Percentiles rank a stretch among this genome's conserved stretches.
These are phyloP conservation scores for Phytophthora cryptogea DNA, from an alignment of 352 stramenopile genomes.

Conservation along the genomic window DNA sequence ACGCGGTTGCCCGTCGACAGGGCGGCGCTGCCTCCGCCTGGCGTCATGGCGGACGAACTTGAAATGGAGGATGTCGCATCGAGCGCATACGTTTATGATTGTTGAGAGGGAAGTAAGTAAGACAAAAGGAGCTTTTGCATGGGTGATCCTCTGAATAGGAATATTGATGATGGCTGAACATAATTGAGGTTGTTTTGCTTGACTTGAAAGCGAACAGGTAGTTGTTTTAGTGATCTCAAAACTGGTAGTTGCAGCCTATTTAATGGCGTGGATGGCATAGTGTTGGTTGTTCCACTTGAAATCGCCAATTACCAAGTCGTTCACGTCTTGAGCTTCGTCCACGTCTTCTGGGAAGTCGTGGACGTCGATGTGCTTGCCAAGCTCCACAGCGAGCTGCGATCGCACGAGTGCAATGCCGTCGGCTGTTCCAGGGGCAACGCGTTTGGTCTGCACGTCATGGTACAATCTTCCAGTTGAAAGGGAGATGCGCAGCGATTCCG, in stretches of 20 bases:
- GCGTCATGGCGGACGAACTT: conserved; percentile 12
- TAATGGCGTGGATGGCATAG: conserved; percentile 52
- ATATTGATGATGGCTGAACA: not conserved
- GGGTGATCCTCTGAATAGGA: not conserved
- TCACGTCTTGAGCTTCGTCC: conserved; percentile 8
- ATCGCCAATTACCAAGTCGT: conserved; percentile 39
- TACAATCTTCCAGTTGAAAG: conserved; percentile 72
- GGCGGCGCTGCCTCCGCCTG: conserved; percentile 18
- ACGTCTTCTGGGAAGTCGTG: conserved; percentile 35
- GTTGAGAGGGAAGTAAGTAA: too few species aligned
- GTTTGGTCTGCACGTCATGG: conserved; percentile 62
- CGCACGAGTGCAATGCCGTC: conserved; percentile 57
- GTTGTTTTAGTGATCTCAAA: not conserved
- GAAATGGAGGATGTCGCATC: not conserved
- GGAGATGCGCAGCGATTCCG: conserved; percentile 63
- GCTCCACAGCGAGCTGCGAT: conserved; percentile 78
- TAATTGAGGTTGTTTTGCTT: conserved; percentile 16
- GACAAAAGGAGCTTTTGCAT: not conserved
- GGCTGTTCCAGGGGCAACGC: conserved; percentile 33
- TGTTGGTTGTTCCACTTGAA: conserved; percentile 54
- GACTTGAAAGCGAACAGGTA: not conserved
- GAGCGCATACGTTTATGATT: too few species aligned
- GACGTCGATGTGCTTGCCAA: conserved; percentile 63
- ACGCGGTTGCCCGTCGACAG: conserved; percentile 57
- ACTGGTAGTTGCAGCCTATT: conserved; percentile 16